Conservation (phyloP, 2,329 filamentous ascomycete genomes). For the Ophiocordyceps sinensis region DNA sequence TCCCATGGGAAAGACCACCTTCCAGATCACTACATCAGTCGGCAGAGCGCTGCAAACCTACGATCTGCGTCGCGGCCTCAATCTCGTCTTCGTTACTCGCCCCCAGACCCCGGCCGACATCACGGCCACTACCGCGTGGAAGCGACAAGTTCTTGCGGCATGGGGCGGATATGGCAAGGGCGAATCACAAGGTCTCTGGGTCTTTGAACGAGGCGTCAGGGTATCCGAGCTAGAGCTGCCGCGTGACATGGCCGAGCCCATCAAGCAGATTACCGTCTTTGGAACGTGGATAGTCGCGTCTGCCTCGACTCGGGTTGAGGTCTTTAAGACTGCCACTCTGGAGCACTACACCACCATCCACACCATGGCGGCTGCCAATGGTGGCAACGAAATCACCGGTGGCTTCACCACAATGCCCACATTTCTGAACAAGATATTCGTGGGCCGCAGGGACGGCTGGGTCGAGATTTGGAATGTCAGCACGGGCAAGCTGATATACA, state of each 20-base stretch:
- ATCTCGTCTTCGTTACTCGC: constrained; percentile 83
- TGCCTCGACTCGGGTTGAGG: constrained; percentile 59
- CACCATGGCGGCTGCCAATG: constrained; percentile 38
- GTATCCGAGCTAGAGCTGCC: constrained; percentile 61
- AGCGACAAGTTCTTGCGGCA: constrained; percentile 73
- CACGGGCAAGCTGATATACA: constrained; percentile 82
- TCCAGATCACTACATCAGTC: constrained; percentile 92
- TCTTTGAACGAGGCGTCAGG: constrained; percentile 84
- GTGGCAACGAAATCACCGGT: constrained; percentile 57
- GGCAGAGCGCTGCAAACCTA: constrained; percentile 89
- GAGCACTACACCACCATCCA: constrained; percentile 85
- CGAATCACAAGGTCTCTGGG: constrained; percentile 60
- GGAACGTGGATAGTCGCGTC: constrained; percentile 85
- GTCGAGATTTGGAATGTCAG: constrained; percentile 97
- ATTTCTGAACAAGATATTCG: constrained; percentile 90
- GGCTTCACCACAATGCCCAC: constrained; percentile 82
- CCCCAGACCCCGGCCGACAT: constrained; percentile 79
- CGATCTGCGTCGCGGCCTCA: constrained; percentile 77
- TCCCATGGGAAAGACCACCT: constrained; percentile 83
- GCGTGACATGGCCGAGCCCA: constrained; percentile 48
- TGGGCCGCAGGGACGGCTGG: constrained; percentile 72
- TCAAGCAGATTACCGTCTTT: constrained; percentile 67
- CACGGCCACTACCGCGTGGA: constrained; percentile 79
- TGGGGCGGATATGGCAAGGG: constrained; percentile 53
- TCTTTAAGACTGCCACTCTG: constrained; percentile 73